Evolutionary conservation across 2,329 filamentous ascomycete genomes (phyloP).

Genomic region (Trichoderma asperellum): DNA sequence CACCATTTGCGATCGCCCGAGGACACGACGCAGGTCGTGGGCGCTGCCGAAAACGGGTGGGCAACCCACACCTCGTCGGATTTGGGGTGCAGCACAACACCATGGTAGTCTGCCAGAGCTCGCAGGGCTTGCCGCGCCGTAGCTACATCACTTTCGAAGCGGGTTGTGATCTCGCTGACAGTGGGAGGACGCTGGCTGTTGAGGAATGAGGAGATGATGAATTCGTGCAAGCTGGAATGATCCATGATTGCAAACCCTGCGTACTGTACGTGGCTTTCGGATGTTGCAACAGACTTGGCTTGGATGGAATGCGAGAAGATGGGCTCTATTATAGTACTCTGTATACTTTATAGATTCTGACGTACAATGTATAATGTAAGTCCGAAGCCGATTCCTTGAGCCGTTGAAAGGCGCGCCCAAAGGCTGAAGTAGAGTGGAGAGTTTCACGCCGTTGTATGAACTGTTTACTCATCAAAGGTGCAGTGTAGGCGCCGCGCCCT

Average conservation of each 20-base stretch:
- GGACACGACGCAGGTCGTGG: constrained; percentile 1
- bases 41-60: constrained; percentile 2
- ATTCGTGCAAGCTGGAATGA: not conserved
- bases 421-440: too few relatives aligned
- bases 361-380: too few relatives aligned
- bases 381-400: too few relatives aligned
- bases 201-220: not conserved
- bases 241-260: not conserved
- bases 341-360: not conserved
- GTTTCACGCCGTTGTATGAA: too few relatives aligned
- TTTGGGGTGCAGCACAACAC: constrained; percentile 5
- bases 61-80: constrained; percentile 14
- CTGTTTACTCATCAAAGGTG: too few relatives aligned
- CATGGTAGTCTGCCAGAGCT: not conserved
- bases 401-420: too few relatives aligned
- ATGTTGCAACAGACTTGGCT: not conserved
- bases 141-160: not conserved
- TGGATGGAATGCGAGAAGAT: not conserved
- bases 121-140: not conserved
- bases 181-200: not conserved
- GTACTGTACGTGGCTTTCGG: not conserved
- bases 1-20: not conserved
- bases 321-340: not conserved
- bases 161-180: not conserved
- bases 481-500: too few relatives aligned